Base-by-base conservation (phyloP, 306 rosid genomes). In the Hippophae gyantsensis region DNA sequence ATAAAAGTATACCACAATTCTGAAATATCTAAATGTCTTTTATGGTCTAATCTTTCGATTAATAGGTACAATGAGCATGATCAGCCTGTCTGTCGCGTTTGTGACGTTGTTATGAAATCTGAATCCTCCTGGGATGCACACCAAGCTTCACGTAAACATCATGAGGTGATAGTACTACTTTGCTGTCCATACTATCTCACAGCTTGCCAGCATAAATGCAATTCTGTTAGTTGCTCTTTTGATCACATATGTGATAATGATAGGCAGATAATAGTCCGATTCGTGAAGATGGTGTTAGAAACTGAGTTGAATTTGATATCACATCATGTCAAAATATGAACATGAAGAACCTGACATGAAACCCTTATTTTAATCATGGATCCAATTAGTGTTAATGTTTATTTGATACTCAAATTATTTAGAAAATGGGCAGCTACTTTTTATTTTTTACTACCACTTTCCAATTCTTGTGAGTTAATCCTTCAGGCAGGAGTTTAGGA, bases 31-130 rank as follows among this genome's bases (percentile, higher is more conserved):
- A 62, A 74, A 48, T 13, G 56, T 40, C 32, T 13, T 56, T 50
- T 42, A 48, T 48, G 11, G 27, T 40, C 26, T 53, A 1, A 26
- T 64, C 11, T 54, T 62, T 32, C 38, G 23, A 62, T 66, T 10
- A 48, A 11, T 71, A 55, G 99, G 82, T 88, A 88, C 62, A 88
- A 92, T 68, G 95, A 88, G 62, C 51, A 71, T 49, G 89, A 84
- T 60, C 90, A 88, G 76, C 96, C 93, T 5, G 85, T 85, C 40
- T 92, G 99, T 58, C 80, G 87, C 73, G 87, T 88, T 54, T 92
- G 98, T 47, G 85, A 86, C 38, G 51, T 77, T n/a, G 79, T 77
- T 63, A 53, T 92, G 77, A 81, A 83, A 79, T 84, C 92, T 7
- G 99, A 92, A 61, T 70, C 81, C 3, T 54, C 61, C 40, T 81